These are phyloP conservation scores for Talaromyces pinophilus DNA, from an alignment of 2,329 filamentous ascomycete genomes.

Conservation along the genomic window DNA sequence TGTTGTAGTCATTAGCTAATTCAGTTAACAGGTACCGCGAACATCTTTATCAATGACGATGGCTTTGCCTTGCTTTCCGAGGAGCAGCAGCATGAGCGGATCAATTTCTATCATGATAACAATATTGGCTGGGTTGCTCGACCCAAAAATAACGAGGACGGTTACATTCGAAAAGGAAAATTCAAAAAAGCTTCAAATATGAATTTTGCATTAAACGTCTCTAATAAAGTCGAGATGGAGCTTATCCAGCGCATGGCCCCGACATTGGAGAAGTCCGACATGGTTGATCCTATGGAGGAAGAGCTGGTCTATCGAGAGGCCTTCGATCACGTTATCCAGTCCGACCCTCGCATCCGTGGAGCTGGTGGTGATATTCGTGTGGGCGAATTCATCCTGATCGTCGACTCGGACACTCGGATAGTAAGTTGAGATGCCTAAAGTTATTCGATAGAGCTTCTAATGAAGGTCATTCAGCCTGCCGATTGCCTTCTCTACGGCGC, in stretches of 20 bases:
- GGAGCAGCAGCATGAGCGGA: conserved; percentile 48
- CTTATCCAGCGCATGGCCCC: conserved; percentile 40
- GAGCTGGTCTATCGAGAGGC: conserved; percentile 41
- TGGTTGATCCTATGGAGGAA: conserved; percentile 44
- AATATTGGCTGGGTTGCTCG: conserved; percentile 54
- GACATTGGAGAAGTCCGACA: conserved; percentile 22
- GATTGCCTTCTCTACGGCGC: conserved; percentile 71
- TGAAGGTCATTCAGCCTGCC: conserved; percentile 43
- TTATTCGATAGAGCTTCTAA: not conserved
- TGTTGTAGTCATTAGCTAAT: conserved; percentile 20
- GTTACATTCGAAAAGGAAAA: conserved; percentile 60
- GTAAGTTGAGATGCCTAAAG: conserved; percentile 13
- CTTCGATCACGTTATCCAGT: conserved; percentile 50
- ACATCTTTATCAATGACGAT: conserved; percentile 45
- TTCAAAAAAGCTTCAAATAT: conserved; percentile 77
- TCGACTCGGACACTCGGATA: conserved; percentile 70
- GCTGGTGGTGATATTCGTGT: conserved; percentile 83
- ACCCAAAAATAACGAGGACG: conserved; percentile 49
- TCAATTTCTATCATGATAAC: conserved; percentile 53
- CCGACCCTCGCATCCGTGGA: conserved; percentile 55
- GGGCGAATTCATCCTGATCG: conserved; percentile 73
- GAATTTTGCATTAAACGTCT: conserved; percentile 68
- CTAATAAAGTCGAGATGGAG: conserved; percentile 63
- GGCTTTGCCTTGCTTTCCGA: conserved; percentile 42
- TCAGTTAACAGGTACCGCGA: conserved; percentile 45